Base-by-base conservation (phyloP, 108 stramenopile species). In the Cyclostephanos tholiformis region DNA sequence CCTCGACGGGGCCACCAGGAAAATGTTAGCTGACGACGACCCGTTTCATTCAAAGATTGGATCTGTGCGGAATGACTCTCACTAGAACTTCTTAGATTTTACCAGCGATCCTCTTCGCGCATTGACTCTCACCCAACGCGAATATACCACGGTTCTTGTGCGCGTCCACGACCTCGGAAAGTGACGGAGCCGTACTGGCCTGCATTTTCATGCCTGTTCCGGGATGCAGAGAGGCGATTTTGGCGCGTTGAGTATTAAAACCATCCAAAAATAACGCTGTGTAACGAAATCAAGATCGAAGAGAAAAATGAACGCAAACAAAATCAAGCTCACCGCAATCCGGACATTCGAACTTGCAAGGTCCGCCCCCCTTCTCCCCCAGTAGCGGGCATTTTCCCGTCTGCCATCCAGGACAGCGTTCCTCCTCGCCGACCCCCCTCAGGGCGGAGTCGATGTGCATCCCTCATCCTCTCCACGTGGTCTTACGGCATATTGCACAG, bases 381-480 rank as follows among this genome's bases (percentile, higher is more conserved):
- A 23, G 13, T 12, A 58, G 26, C 1, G 57, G 29, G 30, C 57
- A 58, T 29, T 32, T 58, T 11, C 57, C 26, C 0, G 30, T 58
- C 25, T 17, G 57, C 83, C 84, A 83, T 25, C 79, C 75, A 2
- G 76, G 60, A 60, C 86, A 86, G 9, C 83, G 83, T 29, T 84
- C 72, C 35, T 76, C 61, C 26, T 75, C 65, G 6, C 25, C 38
- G 16, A 86, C 80, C 19, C 75, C 79, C 11, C 70, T 55, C 36
- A 86, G 65, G 17, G 83, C 86, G 22, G 68, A 67, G 13, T 65
- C 65, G 43, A 86, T 66, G 71, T 86, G 86, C 65, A 77, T 57
- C 16, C 86, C 86, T 72, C 86, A 86, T 50, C 86, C 86, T 49
- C 50, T 59, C 86, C 86, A 86, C 17, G 86, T 82, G 41, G 78